Conservation (phyloP, 1,284 basidiomycete species). For the Paramarasmius palmivorus region DNA sequence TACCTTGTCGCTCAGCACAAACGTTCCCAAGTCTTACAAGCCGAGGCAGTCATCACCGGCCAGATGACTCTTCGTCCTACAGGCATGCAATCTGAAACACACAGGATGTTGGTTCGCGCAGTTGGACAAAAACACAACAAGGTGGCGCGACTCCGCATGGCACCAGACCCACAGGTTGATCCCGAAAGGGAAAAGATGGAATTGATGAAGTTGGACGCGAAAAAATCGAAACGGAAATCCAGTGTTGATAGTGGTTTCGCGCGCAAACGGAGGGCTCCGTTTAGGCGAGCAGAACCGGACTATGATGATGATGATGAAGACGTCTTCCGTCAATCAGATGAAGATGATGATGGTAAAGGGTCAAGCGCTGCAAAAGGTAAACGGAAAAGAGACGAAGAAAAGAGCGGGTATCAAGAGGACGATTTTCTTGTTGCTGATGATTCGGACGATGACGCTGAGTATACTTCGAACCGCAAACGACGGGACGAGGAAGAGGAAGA, state of each 20-base stretch:
- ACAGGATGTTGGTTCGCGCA: conserved; percentile 84
- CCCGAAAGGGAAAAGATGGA: conserved; percentile 75
- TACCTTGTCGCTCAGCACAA: conserved; percentile 92
- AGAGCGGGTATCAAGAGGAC: conserved; percentile 76
- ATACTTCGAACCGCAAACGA: conserved; percentile 36
- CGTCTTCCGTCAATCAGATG: conserved; percentile 22
- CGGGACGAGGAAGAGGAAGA: conserved; percentile 54
- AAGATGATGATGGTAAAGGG: conserved; percentile 32
- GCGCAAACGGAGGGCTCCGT: conserved; percentile 44
- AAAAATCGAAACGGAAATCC: conserved; percentile 57
- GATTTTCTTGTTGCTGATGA: conserved; percentile 80
- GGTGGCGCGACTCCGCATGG: conserved; percentile 75
- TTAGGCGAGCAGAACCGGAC: conserved; percentile 48
- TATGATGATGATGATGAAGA: conserved; percentile 50
- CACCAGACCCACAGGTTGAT: conserved; percentile 69
- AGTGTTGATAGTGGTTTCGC: conserved; percentile 46
- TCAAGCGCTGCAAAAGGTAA: conserved; percentile 44
- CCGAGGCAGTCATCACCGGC: conserved; percentile 82
- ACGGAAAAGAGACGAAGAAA: conserved; percentile 36
- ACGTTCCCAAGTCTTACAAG: conserved; percentile 81
- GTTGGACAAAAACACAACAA: conserved; percentile 85
- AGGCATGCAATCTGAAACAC: conserved; percentile 88
- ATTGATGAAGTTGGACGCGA: conserved; percentile 60
- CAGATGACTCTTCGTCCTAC: conserved; percentile 84
- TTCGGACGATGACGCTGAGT: conserved; percentile 62